These are phyloP conservation scores for Passiflora organensis DNA, from an alignment of 345 rosid genomes.

Conservation along the genomic window DNA sequence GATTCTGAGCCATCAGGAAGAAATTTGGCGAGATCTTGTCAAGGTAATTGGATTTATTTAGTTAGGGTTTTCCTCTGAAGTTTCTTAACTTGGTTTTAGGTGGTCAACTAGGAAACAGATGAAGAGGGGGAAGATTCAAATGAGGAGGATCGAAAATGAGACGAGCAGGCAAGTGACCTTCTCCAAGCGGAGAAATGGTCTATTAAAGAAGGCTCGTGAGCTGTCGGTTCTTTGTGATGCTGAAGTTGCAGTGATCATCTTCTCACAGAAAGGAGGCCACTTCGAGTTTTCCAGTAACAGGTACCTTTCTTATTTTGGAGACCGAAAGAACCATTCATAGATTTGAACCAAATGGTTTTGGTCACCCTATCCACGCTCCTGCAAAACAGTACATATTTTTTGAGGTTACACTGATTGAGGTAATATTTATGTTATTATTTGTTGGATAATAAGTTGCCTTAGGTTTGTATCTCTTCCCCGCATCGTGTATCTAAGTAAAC, in stretches of 20 bases:
- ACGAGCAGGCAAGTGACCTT: constrained; percentile 62
- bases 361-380: too few relatives aligned
- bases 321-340: too few relatives aligned
- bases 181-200: constrained; percentile 50
- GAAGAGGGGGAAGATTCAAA: constrained; percentile 61
- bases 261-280: constrained; percentile 50
- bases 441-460: too few relatives aligned
- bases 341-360: too few relatives aligned
- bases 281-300: constrained; percentile 39
- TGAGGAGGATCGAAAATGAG: constrained; percentile 50
- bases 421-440: too few relatives aligned
- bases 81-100: not conserved
- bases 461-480: too few relatives aligned
- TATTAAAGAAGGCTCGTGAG: constrained; percentile 58
- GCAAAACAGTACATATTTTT: too few relatives aligned
- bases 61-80: constrained; percentile 11
- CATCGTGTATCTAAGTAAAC: not conserved
- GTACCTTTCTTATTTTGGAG: constrained; percentile 27
- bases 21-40: too few relatives aligned
- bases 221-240: constrained; percentile 64
- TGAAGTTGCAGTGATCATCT: constrained; percentile 46
- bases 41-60: not conserved
- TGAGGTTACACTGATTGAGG: too few relatives aligned
- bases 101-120: constrained; percentile 18
- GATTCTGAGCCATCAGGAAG: too few relatives aligned